These are phyloP conservation scores for Paracoccidioides lutzii DNA, from an alignment of 2,329 filamentous ascomycete species.

Conservation along the genomic window DNA sequence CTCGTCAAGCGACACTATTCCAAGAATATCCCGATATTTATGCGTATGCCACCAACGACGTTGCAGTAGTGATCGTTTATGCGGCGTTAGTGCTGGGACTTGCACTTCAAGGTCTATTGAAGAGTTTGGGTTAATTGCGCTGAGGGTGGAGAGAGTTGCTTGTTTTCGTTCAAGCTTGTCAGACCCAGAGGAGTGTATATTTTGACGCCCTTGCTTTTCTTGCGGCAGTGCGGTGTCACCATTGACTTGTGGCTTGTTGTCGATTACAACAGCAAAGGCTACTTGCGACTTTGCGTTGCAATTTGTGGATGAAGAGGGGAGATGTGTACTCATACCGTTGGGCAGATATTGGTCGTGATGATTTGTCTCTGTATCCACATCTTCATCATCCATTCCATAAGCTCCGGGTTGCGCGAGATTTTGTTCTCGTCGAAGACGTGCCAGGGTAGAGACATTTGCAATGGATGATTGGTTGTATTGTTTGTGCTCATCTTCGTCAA, in stretches of 20 bases:
- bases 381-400: slow-evolving; percentile 10
- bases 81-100: not conserved
- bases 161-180: not conserved
- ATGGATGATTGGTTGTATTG: slow-evolving; percentile 21
- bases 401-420: not conserved
- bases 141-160: slow-evolving; percentile 4
- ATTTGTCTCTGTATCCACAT: slow-evolving; percentile 3
- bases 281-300: slow-evolving; percentile 6
- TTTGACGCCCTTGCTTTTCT: not conserved
- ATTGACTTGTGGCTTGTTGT: slow-evolving; percentile 8
- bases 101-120: slow-evolving; percentile 14
- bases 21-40: slow-evolving; percentile 90
- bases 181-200: slow-evolving; percentile 4
- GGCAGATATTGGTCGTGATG: slow-evolving; percentile 1
- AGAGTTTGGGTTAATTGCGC: not conserved
- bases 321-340: slow-evolving; percentile 6
- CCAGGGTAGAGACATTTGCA: slow-evolving; percentile 21
- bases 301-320: slow-evolving; percentile 9
- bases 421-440: slow-evolving; percentile 19
- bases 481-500: slow-evolving; percentile 24
- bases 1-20: slow-evolving; percentile 45
- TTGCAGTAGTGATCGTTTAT: slow-evolving; percentile 16
- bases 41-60: slow-evolving; percentile 61
- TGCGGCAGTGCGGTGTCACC: not conserved
- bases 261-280: slow-evolving; percentile 10